These are phyloP conservation scores for Ceratocystis cubensis DNA, from an alignment of 2,329 filamentous ascomycete genomes.

Conservation along the genomic window DNA sequence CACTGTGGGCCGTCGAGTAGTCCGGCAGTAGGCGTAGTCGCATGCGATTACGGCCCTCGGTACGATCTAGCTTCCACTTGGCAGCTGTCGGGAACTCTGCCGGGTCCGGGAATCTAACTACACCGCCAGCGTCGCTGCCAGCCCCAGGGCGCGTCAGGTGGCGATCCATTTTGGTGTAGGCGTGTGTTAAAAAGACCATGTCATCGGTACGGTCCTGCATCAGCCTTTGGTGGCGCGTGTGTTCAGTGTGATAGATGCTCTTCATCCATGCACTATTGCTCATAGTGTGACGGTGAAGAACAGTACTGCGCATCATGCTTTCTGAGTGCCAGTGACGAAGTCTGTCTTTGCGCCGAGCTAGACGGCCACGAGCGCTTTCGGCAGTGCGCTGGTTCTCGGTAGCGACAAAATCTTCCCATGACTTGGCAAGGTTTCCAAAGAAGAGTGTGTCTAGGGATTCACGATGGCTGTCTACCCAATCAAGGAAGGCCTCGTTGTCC, in stretches of 20 bases:
- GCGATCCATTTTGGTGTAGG: constrained; percentile 66
- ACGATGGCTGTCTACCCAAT: constrained; percentile 76
- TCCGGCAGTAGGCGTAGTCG: constrained; percentile 76
- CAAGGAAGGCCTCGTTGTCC: constrained; percentile 76
- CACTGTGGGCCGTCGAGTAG: constrained; percentile 50
- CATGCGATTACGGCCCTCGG: constrained; percentile 92
- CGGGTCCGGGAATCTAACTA: constrained; percentile 32
- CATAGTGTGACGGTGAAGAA: constrained; percentile 69
- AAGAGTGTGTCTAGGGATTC: constrained; percentile 70
- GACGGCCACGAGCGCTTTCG: constrained; percentile 57
- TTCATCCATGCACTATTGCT: constrained; percentile 86
- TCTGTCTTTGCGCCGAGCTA: constrained; percentile 67
- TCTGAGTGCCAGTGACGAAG: constrained; percentile 69
- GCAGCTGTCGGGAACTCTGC: constrained; percentile 43
- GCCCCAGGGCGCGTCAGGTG: constrained; percentile 69
- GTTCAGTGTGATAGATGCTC: constrained; percentile 86
- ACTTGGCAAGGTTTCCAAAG: constrained; percentile 63
- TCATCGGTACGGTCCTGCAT: constrained; percentile 92
- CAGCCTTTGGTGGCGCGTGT: constrained; percentile 78
- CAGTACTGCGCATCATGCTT: constrained; percentile 53
- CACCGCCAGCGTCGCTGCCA: background rate
- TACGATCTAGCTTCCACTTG: constrained; percentile 91
- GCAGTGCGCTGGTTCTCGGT: constrained; percentile 70
- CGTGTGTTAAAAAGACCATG: constrained; percentile 59
- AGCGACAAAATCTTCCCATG: constrained; percentile 79